Evolutionary conservation across 2,329 filamentous ascomycete genomes (phyloP), one percentile per base, ranked within the genome.

Genomic region (Cercospora janseana): DNA sequence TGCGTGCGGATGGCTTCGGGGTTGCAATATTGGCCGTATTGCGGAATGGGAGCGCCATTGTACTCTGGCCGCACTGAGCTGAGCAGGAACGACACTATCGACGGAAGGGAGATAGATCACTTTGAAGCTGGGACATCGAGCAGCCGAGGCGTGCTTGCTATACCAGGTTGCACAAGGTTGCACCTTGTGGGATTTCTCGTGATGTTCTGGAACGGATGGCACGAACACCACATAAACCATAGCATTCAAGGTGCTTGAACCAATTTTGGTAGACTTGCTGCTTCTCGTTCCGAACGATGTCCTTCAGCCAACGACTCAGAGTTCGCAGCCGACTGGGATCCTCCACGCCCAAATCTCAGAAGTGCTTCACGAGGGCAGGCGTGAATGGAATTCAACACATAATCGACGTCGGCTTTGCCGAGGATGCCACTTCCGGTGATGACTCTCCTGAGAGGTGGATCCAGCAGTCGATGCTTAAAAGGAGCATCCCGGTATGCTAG

Each of bases 1-100:
- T 50, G 13, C 21, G 32, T 21, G 23, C 44, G 15, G 47, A 23
- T 18, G 47, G 47, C 38, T 50, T 50, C 20, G 31, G 47, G 38
- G 16, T 28, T 5, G 47, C 45, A 6, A 45, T 35, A 24, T 23
- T 50, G 8, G 47, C n/a, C n/a, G 47, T 50, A 45, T 29, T 26
- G n/a, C 23, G 15, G 21, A 28, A 38, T 32, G 7, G 23, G 13
- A 28, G 15, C 21, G 5, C n/a, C 16, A 12, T 13, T 38, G n/a
- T 13, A 12, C 24, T 23, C 16, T 47, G 7, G 24, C 13, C 6
- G n/a, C 20, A 18, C 28, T 50, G 16, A 50, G 40, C 45, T 20
- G 40, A 13, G 38, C 16, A 41, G 18, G 35, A 49, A 29, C 20
- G 46, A 42, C 15, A 41, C 28, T 15, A 40, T 20, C 3, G 38